Percentiles rank a stretch among this genome's conserved stretches.
Evolutionary conservation across 371 early-diverging fungal species (phyloP).

Genomic region (Mucor plumbeus): DNA sequence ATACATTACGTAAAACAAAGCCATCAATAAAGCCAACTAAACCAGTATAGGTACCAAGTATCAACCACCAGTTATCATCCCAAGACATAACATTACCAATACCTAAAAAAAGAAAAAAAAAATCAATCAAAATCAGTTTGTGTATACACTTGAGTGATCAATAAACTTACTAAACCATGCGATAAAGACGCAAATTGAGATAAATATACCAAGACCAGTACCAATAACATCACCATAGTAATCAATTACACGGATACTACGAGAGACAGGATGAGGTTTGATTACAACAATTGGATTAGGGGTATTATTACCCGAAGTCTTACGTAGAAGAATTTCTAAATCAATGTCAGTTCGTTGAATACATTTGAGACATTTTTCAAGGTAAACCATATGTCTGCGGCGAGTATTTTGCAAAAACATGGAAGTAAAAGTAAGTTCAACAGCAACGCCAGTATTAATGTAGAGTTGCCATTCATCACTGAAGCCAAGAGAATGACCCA

Average conservation of each 20-base stretch:
- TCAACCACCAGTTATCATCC: slow-evolving; percentile 28
- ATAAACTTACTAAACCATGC: slow-evolving; percentile 14
- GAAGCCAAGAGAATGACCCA: slow-evolving; percentile 21
- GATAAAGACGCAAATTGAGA: slow-evolving; percentile 19
- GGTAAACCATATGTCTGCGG: slow-evolving; percentile 29
- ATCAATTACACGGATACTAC: slow-evolving; percentile 22
- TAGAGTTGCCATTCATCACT: slow-evolving; percentile 32
- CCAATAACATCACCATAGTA: slow-evolving; percentile 35
- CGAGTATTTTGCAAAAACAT: slow-evolving; percentile 34
- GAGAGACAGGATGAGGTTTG: slow-evolving; percentile 10
- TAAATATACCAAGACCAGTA: slow-evolving; percentile 23
- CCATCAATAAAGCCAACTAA: slow-evolving; percentile 34
- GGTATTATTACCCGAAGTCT: slow-evolving; percentile 11
- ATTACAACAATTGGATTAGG: slow-evolving; percentile 26
- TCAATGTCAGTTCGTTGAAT: slow-evolving; percentile 15
- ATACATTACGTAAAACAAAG: slow-evolving; percentile 30
- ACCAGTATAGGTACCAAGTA: slow-evolving; percentile 36
- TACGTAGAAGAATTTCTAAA: slow-evolving; percentile 17
- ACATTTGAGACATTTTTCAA: slow-evolving; percentile 18
- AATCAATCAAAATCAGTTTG: too few species aligned
- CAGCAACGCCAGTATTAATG: slow-evolving; percentile 33
- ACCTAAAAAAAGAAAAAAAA: too few species aligned
- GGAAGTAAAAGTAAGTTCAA: slow-evolving; percentile 25
- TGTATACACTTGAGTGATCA: too few species aligned
- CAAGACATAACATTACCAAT: slow-evolving; percentile 19